Evolutionary conservation across 1,139 yeast species (phyloP).

Genomic region (Yamadazyma epiphylla): DNA sequence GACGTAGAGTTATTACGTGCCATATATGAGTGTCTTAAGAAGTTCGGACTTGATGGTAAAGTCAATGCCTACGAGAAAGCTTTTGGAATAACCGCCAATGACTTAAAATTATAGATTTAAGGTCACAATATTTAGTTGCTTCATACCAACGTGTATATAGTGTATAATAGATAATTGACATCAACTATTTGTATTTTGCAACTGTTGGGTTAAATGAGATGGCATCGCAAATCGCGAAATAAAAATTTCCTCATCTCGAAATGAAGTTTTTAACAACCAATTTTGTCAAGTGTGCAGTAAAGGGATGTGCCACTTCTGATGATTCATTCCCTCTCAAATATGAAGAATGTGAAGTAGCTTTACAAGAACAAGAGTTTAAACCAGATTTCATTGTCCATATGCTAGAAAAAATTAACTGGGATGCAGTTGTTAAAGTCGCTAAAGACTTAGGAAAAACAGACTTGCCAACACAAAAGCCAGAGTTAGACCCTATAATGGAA

Average conservation of each 20-base stretch:
- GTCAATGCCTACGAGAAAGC: slow-evolving; percentile 16
- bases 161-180: slow-evolving; percentile 1
- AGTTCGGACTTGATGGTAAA: slow-evolving; percentile 25
- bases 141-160: slow-evolving; percentile 5
- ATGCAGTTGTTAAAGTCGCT: slow-evolving; percentile 74
- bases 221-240: slow-evolving; percentile 3
- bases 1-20: slow-evolving; percentile 8
- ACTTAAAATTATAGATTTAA: no score
- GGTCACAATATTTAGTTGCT: no score
- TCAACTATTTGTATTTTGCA: slow-evolving; percentile 1
- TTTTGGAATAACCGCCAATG: slow-evolving; percentile 6
- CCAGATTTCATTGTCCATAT: slow-evolving; percentile 77
- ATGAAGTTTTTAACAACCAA: slow-evolving; percentile 93
- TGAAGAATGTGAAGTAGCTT: slow-evolving; percentile 67
- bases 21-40: slow-evolving; percentile 14
- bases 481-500: slow-evolving; percentile 49
- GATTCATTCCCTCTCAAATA: slow-evolving; percentile 80
- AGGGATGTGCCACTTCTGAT: slow-evolving; percentile 68
- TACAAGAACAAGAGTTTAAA: slow-evolving; percentile 78
- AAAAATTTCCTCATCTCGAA: neutral
- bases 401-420: slow-evolving; percentile 85
- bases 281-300: slow-evolving; percentile 91
- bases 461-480: slow-evolving; percentile 67
- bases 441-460: slow-evolving; percentile 65
- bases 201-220: no score